Base-by-base conservation (phyloP, 2,329 filamentous ascomycete species). In the Didymellaceae sp. region DNA sequence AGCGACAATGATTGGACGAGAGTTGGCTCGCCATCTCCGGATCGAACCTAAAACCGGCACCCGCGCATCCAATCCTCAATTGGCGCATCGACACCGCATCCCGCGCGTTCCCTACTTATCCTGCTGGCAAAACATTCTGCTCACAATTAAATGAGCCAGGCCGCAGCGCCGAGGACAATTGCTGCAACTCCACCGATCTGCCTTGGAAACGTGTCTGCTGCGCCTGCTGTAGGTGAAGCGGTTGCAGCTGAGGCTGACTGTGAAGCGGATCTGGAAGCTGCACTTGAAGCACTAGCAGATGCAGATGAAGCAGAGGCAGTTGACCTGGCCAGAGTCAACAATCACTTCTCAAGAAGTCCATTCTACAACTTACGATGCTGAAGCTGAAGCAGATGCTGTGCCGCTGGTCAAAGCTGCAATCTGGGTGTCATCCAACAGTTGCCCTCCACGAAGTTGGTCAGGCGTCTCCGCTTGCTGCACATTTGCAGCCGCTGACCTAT, bases 391-490 rank as follows among this genome's bases (percentile, higher is more conserved):
- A 22, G 39, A 43, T 14, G 35, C 24, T 7, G 40, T 49, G 7
- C 34, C 35, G n/a, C 42, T 33, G 3, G 48, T 61, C 33, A 59
- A 35, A 33, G 44, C 47, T 21, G 55, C 55, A 38, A 63, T 41
- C 24, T 57, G 42, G 9, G 48, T 28, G 24, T 65, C 60, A 16
- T 57, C 52, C 17, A 58, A 26, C 30, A 65, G 30, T 38, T 54
- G 37, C 2, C 58, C 59, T n/a, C 59, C 59, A 9, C 37, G 42
- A 21, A 59, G 16, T 2, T 31, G 21, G 7, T 16, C 17, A 16
- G 53, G 55, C 1, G 43, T 24, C 10, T 46, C 20, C 20, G 38
- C 24, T n/a, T 37, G 32, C 24, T 46, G 42, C 4, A 28, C 37
- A 14, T 30, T 34, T 10, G 30, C 48, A 9, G 48, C 48, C 16